Evolutionary conservation across 1,284 basidiomycete species (phyloP), one percentile per base, ranked within the genome.

Genomic region (Boletellus deceptivus): DNA sequence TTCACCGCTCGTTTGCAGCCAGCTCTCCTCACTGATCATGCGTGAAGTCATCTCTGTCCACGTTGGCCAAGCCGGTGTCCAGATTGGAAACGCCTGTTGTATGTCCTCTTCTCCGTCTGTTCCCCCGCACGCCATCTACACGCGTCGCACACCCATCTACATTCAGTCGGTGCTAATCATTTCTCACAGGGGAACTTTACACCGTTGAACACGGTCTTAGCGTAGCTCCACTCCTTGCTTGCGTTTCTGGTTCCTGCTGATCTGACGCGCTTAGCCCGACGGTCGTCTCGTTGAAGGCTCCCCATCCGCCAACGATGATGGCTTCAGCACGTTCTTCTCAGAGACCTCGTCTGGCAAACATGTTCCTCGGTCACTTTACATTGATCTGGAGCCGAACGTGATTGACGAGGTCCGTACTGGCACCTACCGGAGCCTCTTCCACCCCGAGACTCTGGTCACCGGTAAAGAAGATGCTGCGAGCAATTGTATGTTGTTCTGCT

Each of bases 381-480:
- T 95, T 60, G 95, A 98, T 74, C 84, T 98, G 48, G 95, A 98
- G 77, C 95, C 96, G 59, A 95, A 94, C 69, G 95, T 97, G 69
- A 89, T 98, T 65, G 96, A 98, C 73, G 95, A 98, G 75, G 94
- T 99, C 65, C 88, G 92, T 72, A 95, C 80, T 60, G 97, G 97
- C 59, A 86, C 91, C 45, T 99, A 98, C 83, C 84, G 92, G 74
- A 87, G 84, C 69, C 90, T 99, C 56, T 99, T 99, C 86, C 97
- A 99, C 74, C 97, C 97, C 34, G 96, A 99, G 82, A 98, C 97
- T 54, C 83, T 99, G 66, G 84, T 99, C 68, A 95, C 91, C 52
- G 97, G 97, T 64, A 99, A 99, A 79, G 97, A 99, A 78, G 97
- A 99, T 73, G 95, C 95, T 52, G 96, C 96, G 60, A 99, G 95